phyloP scores from a whole-genome alignment of 306 rosid species.

The Fragaria vesca region DNA sequence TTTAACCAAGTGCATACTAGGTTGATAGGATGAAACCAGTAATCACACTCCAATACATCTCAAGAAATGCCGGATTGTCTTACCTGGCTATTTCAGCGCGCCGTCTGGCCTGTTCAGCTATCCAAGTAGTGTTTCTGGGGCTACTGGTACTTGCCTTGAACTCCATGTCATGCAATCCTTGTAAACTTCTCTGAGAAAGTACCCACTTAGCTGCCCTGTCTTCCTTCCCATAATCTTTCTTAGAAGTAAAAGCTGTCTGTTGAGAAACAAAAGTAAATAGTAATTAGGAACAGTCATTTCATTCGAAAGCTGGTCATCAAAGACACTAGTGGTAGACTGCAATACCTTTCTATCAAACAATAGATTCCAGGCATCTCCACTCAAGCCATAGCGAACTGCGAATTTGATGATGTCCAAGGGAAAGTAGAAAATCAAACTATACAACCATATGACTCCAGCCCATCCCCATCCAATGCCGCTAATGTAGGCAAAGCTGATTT shows the following conservation, averaged over 20 bases:
- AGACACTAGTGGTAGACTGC: neutral
- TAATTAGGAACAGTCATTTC: neutral
- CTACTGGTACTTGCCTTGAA: conserved; percentile 22
- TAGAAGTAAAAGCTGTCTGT: conserved; percentile 76
- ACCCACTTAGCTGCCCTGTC: conserved; percentile 74
- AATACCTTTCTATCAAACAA: conserved; percentile 68
- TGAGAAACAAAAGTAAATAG: conserved; percentile 22
- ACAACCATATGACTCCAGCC: conserved; percentile 88
- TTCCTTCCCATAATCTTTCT: conserved; percentile 77
- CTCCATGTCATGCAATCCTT: conserved; percentile 54
- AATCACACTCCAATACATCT: neutral
- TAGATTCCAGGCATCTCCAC: conserved; percentile 84
- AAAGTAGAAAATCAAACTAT: conserved; percentile 68
- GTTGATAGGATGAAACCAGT: neutral
- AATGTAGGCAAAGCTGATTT: conserved; percentile 66
- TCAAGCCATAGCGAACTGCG: conserved; percentile 63
- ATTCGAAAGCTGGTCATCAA: neutral
- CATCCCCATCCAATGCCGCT: conserved; percentile 88
- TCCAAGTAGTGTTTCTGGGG: neutral
- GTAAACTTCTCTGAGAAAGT: conserved; percentile 71
- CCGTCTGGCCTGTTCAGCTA: conserved; percentile 62
- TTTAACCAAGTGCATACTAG: neutral
- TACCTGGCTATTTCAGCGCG: conserved; percentile 82
- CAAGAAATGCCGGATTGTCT: neutral
- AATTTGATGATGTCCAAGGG: conserved; percentile 83